Base-by-base conservation (phyloP, 164 flowering plant species). In the Tetracentron sinense region DNA sequence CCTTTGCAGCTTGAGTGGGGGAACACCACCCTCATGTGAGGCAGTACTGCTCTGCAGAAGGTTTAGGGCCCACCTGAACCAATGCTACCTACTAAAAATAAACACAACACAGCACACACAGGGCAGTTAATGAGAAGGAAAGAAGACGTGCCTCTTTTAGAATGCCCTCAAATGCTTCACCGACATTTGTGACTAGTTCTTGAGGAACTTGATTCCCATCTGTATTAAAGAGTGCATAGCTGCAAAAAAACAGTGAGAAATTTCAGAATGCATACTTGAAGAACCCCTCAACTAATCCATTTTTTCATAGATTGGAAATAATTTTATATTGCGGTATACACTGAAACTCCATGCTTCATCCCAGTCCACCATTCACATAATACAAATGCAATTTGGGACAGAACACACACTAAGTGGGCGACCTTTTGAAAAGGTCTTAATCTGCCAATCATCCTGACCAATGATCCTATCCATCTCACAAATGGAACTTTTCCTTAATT, bases 181-280 rank as follows among this genome's bases (percentile, higher is more conserved):
- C 98, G 64, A 93, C 88, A 71, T 82, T 72, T 17, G 80, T 69
- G 62, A 90, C 98, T 55, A 93, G 70, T 8, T 83, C 87, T 68
- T 76, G 87, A 66, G 92, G 85, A 69, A 93, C 87, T 75, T 89
- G 84, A 27, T 81, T 81, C 7, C 98, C 97, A 33, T 90, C 94
- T 65, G 63, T 80, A 65, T 93, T 95, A 80, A 77, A 93, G 16
- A 93, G 87, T 15, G 96, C 98, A 83, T 85, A 93, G 66, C 96
- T 93, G 83, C 55, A 74, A 56, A 66, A 33, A 62, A 19, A 61
- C 52, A 46, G 54, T n/a, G 42, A 52, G 20, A 52, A 50, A 19
- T 1, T 8, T 4, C 8, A 38, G 14, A 38, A 38, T 4, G 14
- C 8, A 38, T n/a, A n/a, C n/a, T n/a, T 33, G 44, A 38, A 16